A percentile compares a stretch with the other conserved stretches of the same genome.
Evolutionary conservation across 2,329 filamentous ascomycete species (phyloP).

Genomic region (Alternaria conjuncta): DNA sequence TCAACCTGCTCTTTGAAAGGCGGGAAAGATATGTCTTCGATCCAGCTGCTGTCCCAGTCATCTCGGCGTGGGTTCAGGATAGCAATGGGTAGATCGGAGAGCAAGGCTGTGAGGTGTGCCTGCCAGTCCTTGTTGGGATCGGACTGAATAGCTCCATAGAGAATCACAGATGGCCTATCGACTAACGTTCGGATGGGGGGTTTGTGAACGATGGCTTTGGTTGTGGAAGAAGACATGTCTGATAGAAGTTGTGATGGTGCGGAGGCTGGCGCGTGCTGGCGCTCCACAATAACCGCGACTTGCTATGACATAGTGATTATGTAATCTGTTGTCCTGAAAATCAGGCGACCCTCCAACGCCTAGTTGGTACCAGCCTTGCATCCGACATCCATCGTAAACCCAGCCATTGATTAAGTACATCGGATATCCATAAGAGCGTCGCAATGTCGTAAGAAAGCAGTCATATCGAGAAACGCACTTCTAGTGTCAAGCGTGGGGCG

Average conservation of each 20-base stretch:
- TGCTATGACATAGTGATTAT: background rate
- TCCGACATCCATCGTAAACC: background rate
- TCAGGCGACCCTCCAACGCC: background rate
- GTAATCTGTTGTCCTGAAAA: background rate
- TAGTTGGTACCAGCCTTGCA: background rate
- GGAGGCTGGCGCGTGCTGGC: background rate
- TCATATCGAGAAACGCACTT: background rate
- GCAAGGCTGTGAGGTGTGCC: conserved; percentile 47
- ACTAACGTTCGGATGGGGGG: conserved; percentile 26
- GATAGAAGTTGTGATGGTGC: background rate
- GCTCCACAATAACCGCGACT: background rate
- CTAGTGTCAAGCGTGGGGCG: background rate
- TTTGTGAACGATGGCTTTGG: conserved; percentile 28
- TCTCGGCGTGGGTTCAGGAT: conserved; percentile 63
- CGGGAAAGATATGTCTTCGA: conserved; percentile 57
- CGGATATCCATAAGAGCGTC: background rate
- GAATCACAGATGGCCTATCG: conserved; percentile 56
- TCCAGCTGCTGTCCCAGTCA: conserved; percentile 66
- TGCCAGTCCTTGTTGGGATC: conserved; percentile 58
- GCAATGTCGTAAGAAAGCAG: background rate
- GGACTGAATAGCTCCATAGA: conserved; percentile 62
- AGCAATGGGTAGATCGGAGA: conserved; percentile 56
- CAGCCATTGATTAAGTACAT: background rate
- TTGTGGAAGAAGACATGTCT: conserved; percentile 15
- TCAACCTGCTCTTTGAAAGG: conserved; percentile 63